A percentile compares a stretch with the other conserved stretches of the same genome.
phyloP scores from a whole-genome alignment of 2,329 filamentous ascomycete species.

The Claviceps spartinae region DNA sequence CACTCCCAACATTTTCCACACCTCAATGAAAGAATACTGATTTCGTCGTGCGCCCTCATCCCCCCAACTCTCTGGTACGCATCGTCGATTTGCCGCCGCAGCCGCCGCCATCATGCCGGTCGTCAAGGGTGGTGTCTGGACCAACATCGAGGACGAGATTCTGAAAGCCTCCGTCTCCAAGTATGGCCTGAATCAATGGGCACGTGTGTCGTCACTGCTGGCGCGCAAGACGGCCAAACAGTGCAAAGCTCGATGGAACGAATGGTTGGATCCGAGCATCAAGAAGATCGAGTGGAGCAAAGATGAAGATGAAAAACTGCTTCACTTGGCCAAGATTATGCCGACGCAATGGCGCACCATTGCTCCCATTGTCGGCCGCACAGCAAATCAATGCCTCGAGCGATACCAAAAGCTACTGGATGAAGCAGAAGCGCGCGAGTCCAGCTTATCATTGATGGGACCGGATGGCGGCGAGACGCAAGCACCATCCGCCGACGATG shows the following conservation, averaged over 20 bases:
- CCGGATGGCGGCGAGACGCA: constrained; percentile 75
- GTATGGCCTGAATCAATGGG: constrained; percentile 95
- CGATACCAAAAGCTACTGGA: constrained; percentile 94
- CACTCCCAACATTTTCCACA: constrained; percentile 1
- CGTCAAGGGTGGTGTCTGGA: constrained; percentile 64
- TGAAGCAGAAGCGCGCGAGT: constrained; percentile 84
- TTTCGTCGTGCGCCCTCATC: not conserved
- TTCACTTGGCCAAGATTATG: constrained; percentile 96
- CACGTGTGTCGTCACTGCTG: constrained; percentile 90
- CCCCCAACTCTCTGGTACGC: not conserved
- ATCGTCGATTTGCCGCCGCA: not conserved
- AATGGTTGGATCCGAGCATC: constrained; percentile 97
- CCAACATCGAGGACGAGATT: constrained; percentile 82
- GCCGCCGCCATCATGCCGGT: constrained; percentile 43
- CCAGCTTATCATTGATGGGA: constrained; percentile 69
- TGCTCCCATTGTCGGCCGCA: constrained; percentile 88
- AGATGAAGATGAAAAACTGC: constrained; percentile 93
- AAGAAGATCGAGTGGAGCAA: constrained; percentile 98
- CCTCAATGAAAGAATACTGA: not conserved
- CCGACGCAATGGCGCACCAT: constrained; percentile 99
- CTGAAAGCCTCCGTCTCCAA: constrained; percentile 92
- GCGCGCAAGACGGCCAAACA: constrained; percentile 97
- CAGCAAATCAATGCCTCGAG: constrained; percentile 92
- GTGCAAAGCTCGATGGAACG: constrained; percentile 95
- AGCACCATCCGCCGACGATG: constrained; percentile 85